Evolutionary conservation across 169 alveolate species (phyloP), one percentile per base, ranked within the genome.

Genomic region (Condylostoma magnum): DNA sequence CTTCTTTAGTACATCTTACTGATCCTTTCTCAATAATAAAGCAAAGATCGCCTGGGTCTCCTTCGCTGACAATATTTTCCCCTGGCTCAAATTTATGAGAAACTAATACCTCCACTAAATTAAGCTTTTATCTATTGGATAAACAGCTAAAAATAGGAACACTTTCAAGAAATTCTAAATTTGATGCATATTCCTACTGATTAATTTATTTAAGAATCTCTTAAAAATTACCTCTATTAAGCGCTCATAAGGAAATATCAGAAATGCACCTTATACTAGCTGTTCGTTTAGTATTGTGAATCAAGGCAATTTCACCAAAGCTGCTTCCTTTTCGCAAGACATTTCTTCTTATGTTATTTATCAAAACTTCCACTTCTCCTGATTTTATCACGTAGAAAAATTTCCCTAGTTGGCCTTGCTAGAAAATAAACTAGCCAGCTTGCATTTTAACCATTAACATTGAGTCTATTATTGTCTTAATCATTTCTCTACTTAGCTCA

Each of bases 221-320:
- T 38, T 98, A 89, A 83, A 96, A 96, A 0, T 93, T 90, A 3
- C 85, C 80, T 41, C 99, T 86, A 43, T 93, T 96, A 15, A 96
- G 95, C 10, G 97, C 98, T 98, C 99, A 96, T n/a, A 96, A 83
- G 3, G 44, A 31, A 6, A 33, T 25, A 4, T 50, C 31, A 6
- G 46, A 60, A 27, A 67, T 67, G 5, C 83, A 50, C 15, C 51
- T 70, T 27, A 97, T 95, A 3, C 99, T 94, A 4, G 99, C 99
- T 37, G 99, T 93, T 70, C 99, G 90, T 31, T 97, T 99, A 22
- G 98, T 93, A 77, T 97, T 95, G 76, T 97, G 98, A 36, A 98
- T 93, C 53, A 98, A 88, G 15, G 99, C 99, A 41, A 98, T 90
- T 76, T 98, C 99, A 5, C 99, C 99, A 65, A 98, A 98, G 6